Base-by-base conservation (phyloP, 2,329 filamentous ascomycete genomes). In the Pseudomassariella vexata region DNA sequence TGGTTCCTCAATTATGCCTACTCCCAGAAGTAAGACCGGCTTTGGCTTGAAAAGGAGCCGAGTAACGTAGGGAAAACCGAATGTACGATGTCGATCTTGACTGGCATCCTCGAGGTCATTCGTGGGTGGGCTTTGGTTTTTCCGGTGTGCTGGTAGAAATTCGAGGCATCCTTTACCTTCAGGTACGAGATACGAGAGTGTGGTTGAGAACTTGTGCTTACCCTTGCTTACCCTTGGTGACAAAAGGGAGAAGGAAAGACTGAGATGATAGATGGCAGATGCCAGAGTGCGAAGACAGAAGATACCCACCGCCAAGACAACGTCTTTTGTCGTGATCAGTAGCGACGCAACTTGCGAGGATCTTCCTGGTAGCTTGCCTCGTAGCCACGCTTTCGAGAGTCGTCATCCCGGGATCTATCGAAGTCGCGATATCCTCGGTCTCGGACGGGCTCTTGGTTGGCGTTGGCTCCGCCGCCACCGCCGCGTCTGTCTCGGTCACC, bases 311-410 rank as follows among this genome's bases (percentile, higher is more conserved):
- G 30, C 23, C 32, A 27, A 29, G 32, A 53, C 56, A 59, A 59
- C 55, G 26, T 30, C 26, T 28, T 36, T 40, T 48, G 55, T 57
- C 53, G 55, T 53, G 53, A 64, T 65, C 48, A 56, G 61, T 82
- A 82, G 42, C 77, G 73, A 42, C 77, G 75, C 40, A 80, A 54
- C 59, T 82, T 82, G 37, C 74, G 62, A 30, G 77, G 74, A 59
- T 95, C 89, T 53, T 95, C 87, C 62, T 89, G 82, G 44, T 76
- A 74, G 55, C 80, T 79, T 52, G 82, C 83, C 32, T 94, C 88
- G 59, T 84, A 87, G 32, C 79, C 71, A 55, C 81, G 76, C 68
- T 85, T 74, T 55, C 76, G 60, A 59, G 63, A 68, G 44, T 75
- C 73, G 45, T 78, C 73, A 32, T 76, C 72, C 41, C 69, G 63